Base-by-base conservation (phyloP, 495 filamentous ascomycete species). In the Penicillium paradoxum region DNA sequence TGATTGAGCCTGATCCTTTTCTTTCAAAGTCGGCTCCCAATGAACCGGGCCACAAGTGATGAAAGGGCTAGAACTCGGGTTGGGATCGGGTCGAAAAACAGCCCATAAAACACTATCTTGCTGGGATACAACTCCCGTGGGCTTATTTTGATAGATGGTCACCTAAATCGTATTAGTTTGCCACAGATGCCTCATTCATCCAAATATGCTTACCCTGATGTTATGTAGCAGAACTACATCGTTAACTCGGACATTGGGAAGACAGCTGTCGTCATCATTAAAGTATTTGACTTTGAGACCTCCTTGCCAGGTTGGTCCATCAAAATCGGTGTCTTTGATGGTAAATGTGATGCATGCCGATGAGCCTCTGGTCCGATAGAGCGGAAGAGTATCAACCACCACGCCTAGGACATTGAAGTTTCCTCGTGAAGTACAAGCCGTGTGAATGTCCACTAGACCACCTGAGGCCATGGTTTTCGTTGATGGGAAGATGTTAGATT, bases 261-360 rank as follows among this genome's bases (percentile, higher is more conserved):
- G 54, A 7, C 58, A 34, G 27, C 46, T 60, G 30, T 66, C 57
- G 27, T 67, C 58, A 13, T 70, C 61, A 44, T 68, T 73, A 59
- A 82, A 82, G 54, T 73, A 80, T 41, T 72, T 78, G 51, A 81
- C 57, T 56, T 72, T 78, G 18, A 81, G 60, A 14, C 78, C 74
- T 24, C 71, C 66, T 30, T 33, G 24, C 65, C 72, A 69, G 36
- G 40, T 46, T 33, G 63, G 58, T 13, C 49, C 55, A 51, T 71
- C 65, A 10, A 72, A 61, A 13, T 70, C 58, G 0, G 48, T 52
- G 54, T 81, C 79, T 53, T 71, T 74, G 27, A 82, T 59, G 6
- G 75, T 78, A 42, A 81, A 81, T 6, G 74, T 79, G 43, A 73
- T 62, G 53, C 63, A 75, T 22, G 61, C 63, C 1, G 71, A 69